Base-by-base conservation (phyloP, 495 filamentous ascomycete genomes). In the Penicillium cataractarum region DNA sequence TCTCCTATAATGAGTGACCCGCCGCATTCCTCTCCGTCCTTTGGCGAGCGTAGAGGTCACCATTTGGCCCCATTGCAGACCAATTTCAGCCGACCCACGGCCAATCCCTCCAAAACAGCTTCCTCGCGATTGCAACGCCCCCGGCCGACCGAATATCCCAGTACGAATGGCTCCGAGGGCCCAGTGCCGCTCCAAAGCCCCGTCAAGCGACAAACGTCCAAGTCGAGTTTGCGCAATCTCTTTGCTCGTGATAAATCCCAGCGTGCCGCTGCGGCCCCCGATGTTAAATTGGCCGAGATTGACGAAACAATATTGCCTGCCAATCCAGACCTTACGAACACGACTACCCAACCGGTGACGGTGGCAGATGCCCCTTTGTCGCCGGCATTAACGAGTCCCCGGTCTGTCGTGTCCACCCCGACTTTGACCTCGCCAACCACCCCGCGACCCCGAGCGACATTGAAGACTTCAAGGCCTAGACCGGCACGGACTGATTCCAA, bases 41-140 rank as follows among this genome's bases (percentile, higher is more conserved):
- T 80, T 57, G 71, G 71, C 59, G 76, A 78, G 58, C 77, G 76
- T 35, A 70, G 77, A 71, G 77, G 77, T 9, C 77, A 74, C 48
- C 70, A 52, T 26, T 61, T 80, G 5, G 63, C 76, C 6, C 77
- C 77, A 6, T 58, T 80, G 32, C 71, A 78, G 58, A 80, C 77
- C 53, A 78, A 76, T 56, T 78, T 80, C 62, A 78, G 71, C 54
- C 73, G 73, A 26, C 76, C 75, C 31, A 66, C 64, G 12, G 62
- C 72, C 3, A 58, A 51, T 24, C 61, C 53, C 24, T 48, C 62
- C 33, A 55, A 63, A 50, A 40, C 69, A 4, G 39, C 55, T 19
- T 24, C 54, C 17, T 57, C 68, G 10, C 71, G 74, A 48, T 46
- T 68, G 46, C 74, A 77, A 46, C 79, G 79, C 27, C 77, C 71